A percentile compares a stretch with the other conserved stretches of the same genome.
Conservation (phyloP, 371 early-diverging fungal species). For the Mucor saturninus region DNA sequence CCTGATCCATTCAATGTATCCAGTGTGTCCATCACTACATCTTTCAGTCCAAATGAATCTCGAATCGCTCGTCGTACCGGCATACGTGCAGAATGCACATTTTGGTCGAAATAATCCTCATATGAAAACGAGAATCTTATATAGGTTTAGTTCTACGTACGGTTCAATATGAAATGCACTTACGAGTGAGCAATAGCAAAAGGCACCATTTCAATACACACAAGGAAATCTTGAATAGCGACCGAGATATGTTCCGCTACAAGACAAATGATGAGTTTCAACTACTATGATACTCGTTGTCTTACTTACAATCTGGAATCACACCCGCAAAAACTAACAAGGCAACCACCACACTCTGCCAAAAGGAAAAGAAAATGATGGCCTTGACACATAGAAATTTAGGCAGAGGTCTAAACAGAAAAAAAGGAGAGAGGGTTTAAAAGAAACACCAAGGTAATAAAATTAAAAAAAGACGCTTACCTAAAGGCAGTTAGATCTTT, state of each 20-base stretch:
- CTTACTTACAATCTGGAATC: slow-evolving; percentile 63
- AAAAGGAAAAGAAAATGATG: slow-evolving; percentile 94
- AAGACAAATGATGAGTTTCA: background rate
- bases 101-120: slow-evolving; percentile 70
- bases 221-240: slow-evolving; percentile 90
- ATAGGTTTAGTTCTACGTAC: background rate
- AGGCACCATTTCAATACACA: slow-evolving; percentile 91
- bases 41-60: slow-evolving; percentile 85
- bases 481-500: slow-evolving; percentile 80
- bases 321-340: slow-evolving; percentile 77
- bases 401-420: slow-evolving; percentile 74
- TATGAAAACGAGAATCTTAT: slow-evolving; percentile 77
- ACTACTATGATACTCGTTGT: background rate
- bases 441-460: background rate
- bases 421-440: background rate
- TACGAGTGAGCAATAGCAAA: slow-evolving; percentile 85
- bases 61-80: slow-evolving; percentile 76
- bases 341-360: slow-evolving; percentile 93
- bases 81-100: slow-evolving; percentile 75
- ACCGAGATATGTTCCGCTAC: slow-evolving; percentile 78
- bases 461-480: slow-evolving; percentile 39
- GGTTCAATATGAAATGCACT: slow-evolving; percentile 14
- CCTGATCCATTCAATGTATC: slow-evolving; percentile 78
- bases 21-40: slow-evolving; percentile 81
- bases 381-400: slow-evolving; percentile 96